phyloP scores from a whole-genome alignment of 768 basidiomycete genomes.

The Dioszegia hungarica region DNA sequence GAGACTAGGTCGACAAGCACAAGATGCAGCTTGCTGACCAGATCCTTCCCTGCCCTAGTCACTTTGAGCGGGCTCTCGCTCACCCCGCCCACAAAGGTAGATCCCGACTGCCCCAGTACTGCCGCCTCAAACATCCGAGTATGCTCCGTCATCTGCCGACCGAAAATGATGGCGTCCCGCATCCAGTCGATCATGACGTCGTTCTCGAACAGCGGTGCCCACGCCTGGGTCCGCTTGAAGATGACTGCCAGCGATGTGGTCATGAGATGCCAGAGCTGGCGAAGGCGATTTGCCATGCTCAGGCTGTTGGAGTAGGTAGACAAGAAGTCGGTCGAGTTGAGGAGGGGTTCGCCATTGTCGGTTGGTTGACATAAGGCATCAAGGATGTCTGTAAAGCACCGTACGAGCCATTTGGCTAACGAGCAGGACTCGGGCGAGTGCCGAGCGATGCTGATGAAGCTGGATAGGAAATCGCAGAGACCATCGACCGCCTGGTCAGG shows the following conservation, averaged over 20 bases:
- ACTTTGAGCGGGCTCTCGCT: slow-evolving; percentile 52
- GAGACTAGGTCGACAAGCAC: slow-evolving; percentile 72
- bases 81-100: slow-evolving; percentile 9
- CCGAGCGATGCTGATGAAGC: slow-evolving; percentile 62
- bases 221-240: slow-evolving; percentile 74
- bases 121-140: slow-evolving; percentile 74
- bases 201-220: slow-evolving; percentile 75
- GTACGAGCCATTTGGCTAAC: slow-evolving; percentile 82
- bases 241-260: slow-evolving; percentile 72
- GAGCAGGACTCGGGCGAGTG: slow-evolving; percentile 77
- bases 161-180: slow-evolving; percentile 95
- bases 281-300: slow-evolving; percentile 57
- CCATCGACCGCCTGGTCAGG: slow-evolving; percentile 67
- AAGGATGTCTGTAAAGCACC: slow-evolving; percentile 85
- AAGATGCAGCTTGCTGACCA: slow-evolving; percentile 71
- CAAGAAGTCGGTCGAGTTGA: slow-evolving; percentile 50
- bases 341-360: slow-evolving; percentile 63
- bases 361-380: slow-evolving; percentile 65
- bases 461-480: slow-evolving; percentile 62
- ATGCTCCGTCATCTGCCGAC: slow-evolving; percentile 74
- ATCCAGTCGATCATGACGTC: slow-evolving; percentile 93
- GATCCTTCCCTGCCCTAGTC: slow-evolving; percentile 62
- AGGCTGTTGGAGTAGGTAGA: slow-evolving; percentile 23
- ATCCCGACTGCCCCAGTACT: slow-evolving; percentile 50
- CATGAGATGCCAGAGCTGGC: slow-evolving; percentile 77